These are phyloP conservation scores for Plasmodium vivax DNA, from an alignment of 169 alveolate genomes.

Conservation along the genomic window DNA sequence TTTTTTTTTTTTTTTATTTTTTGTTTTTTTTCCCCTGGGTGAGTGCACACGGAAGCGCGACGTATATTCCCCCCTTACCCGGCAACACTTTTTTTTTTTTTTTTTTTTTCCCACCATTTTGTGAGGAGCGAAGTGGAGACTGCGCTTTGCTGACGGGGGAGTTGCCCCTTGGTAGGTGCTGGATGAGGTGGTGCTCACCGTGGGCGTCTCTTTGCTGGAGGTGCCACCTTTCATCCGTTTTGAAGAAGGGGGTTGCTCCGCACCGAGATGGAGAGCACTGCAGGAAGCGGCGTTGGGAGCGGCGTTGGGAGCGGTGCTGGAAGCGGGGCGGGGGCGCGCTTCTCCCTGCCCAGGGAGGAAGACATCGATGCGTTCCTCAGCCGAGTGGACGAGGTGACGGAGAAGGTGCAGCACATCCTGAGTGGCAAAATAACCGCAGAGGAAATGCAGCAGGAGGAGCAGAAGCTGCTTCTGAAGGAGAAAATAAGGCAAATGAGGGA, in stretches of 20 bases:
- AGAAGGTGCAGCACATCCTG: not conserved
- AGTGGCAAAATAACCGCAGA: slow-evolving; percentile 30
- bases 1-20: too few relatives aligned
- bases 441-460: slow-evolving; percentile 30
- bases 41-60: not conserved
- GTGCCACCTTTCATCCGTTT: not conserved
- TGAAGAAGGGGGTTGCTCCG: too few relatives aligned
- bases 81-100: not conserved
- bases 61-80: not conserved
- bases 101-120: not conserved
- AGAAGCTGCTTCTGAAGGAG: not conserved
- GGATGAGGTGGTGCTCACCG: not conserved
- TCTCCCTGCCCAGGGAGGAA: slow-evolving; percentile 18
- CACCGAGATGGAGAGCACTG: not conserved
- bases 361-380: slow-evolving; percentile 27
- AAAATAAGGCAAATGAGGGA: slow-evolving; percentile 24
- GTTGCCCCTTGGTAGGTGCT: not conserved
- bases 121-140: not conserved
- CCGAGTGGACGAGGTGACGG: slow-evolving; percentile 24
- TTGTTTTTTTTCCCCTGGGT: not conserved
- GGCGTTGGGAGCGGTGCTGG: not conserved
- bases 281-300: not conserved
- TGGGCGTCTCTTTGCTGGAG: not conserved
- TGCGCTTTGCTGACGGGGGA: not conserved
- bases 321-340: not conserved